These are phyloP conservation scores for Aaosphaeria pasadenensis DNA, from an alignment of 2,329 filamentous ascomycete genomes.

Conservation along the genomic window DNA sequence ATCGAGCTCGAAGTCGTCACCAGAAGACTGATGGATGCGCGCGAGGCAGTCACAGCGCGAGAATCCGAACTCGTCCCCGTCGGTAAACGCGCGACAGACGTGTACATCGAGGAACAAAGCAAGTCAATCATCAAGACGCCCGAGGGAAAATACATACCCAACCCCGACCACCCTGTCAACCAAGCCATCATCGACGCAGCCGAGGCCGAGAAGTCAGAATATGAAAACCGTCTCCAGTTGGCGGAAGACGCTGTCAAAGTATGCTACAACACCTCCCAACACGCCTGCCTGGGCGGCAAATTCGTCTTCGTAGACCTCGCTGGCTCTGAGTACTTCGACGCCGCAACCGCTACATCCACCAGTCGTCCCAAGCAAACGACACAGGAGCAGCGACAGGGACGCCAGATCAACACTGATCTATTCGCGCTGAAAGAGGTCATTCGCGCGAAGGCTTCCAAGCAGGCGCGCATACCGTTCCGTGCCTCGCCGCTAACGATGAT, in stretches of 20 bases:
- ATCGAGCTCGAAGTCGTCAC: conserved; percentile 44
- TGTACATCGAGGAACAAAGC: conserved; percentile 39
- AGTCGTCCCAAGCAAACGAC: conserved; percentile 26
- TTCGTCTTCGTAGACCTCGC: conserved; percentile 48
- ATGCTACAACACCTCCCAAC: conserved; percentile 15
- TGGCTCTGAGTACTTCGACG: conserved; percentile 43
- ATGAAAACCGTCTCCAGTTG: conserved; percentile 28
- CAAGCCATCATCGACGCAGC: conserved; percentile 40
- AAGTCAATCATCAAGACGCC: conserved; percentile 23
- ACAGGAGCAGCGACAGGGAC: conserved; percentile 40
- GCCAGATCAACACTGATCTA: conserved; percentile 47
- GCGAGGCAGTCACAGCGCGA: conserved; percentile 39
- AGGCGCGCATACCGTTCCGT: conserved; percentile 40
- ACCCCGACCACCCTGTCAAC: conserved; percentile 35
- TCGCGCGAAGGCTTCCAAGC: conserved; percentile 36
- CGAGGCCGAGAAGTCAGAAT: conserved; percentile 38
- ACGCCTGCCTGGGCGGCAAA: conserved; percentile 39
- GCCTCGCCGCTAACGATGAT: conserved; percentile 46
- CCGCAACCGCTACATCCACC: conserved; percentile 15
- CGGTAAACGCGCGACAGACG: conserved; percentile 41
- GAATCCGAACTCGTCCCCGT: conserved; percentile 46
- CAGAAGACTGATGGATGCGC: conserved; percentile 31
- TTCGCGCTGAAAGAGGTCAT: conserved; percentile 48
- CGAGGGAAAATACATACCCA: conserved; percentile 33
- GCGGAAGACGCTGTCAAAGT: conserved; percentile 33